phyloP scores from a whole-genome alignment of 371 early-diverging fungal genomes.

The Capillidium rhysosporum region DNA sequence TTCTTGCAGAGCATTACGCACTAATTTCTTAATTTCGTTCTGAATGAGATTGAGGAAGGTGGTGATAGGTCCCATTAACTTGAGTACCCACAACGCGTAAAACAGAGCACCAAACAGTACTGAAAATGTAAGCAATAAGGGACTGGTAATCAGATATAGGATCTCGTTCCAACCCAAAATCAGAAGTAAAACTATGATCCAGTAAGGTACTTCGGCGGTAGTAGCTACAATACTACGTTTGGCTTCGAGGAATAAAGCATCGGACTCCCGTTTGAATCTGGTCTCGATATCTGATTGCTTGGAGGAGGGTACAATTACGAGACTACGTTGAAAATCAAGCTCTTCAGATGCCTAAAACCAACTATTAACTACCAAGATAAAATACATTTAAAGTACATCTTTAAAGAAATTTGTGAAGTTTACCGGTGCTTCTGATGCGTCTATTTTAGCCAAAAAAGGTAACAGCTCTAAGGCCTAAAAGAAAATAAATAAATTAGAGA shows the following conservation, averaged over 20 bases:
- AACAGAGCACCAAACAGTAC: not conserved
- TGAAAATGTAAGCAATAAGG: slow-evolving; percentile 41
- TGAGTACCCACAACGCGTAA: not conserved
- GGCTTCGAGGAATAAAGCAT: slow-evolving; percentile 81
- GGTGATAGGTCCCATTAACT: not conserved
- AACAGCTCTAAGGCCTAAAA: slow-evolving; percentile 32
- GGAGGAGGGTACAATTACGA: slow-evolving; percentile 37
- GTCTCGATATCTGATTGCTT: slow-evolving; percentile 56
- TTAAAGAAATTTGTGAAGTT: slow-evolving; percentile 19
- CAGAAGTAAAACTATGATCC: slow-evolving; percentile 58
- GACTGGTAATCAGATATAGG: slow-evolving; percentile 52
- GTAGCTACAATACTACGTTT: slow-evolving; percentile 82
- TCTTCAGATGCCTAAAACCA: slow-evolving; percentile 11
- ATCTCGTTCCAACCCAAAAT: slow-evolving; percentile 91
- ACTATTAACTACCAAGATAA: not conserved
- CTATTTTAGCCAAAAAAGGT: slow-evolving; percentile 36
- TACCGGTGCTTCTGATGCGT: slow-evolving; percentile 16
- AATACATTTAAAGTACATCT: slow-evolving; percentile 11
- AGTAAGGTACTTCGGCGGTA: slow-evolving; percentile 66
- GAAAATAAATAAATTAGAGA: not conserved
- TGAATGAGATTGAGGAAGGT: not conserved
- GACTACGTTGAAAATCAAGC: slow-evolving; percentile 35
- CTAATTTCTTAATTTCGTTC: not conserved
- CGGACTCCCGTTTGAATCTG: slow-evolving; percentile 71
- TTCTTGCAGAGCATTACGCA: not conserved